Evolutionary conservation across 1,284 basidiomycete species (phyloP).

Genomic region (Dichomitus squalens): DNA sequence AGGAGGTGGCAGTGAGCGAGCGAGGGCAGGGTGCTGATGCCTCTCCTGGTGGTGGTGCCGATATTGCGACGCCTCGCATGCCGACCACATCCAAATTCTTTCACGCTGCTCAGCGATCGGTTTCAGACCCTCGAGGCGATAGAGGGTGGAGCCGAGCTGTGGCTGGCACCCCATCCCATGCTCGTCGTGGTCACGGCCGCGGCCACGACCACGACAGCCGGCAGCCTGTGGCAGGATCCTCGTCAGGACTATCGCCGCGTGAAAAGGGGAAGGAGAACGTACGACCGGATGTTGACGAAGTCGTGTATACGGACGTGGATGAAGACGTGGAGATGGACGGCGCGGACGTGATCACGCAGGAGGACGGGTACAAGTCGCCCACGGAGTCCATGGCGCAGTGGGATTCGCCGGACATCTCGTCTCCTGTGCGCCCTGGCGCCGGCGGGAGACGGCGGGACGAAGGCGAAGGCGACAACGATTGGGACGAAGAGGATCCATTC

Average conservation of each 20-base stretch:
- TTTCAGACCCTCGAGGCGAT: slow-evolving; percentile 24
- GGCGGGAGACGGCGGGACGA: not conserved
- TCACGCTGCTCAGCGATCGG: slow-evolving; percentile 24
- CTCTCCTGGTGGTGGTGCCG: not conserved
- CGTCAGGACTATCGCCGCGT: slow-evolving; percentile 39
- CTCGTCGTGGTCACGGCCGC: not conserved
- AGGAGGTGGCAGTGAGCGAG: slow-evolving; percentile 22
- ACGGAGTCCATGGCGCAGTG: slow-evolving; percentile 50
- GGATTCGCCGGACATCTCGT: slow-evolving; percentile 64
- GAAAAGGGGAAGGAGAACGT: slow-evolving; percentile 47
- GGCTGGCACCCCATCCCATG: not conserved
- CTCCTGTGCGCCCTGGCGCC: slow-evolving; percentile 46
- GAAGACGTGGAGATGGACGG: slow-evolving; percentile 67
- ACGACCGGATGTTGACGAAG: slow-evolving; percentile 30
- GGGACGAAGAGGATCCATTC: slow-evolving; percentile 54
- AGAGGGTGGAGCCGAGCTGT: slow-evolving; percentile 7
- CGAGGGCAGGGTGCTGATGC: not conserved
- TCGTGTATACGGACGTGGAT: slow-evolving; percentile 30
- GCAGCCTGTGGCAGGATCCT: slow-evolving; percentile 35
- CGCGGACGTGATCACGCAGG: slow-evolving; percentile 57
- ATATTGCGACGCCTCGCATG: slow-evolving; percentile 17
- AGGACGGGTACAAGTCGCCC: slow-evolving; percentile 78
- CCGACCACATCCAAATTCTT: slow-evolving; percentile 31
- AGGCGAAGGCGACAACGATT: slow-evolving; percentile 19
- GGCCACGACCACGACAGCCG: not conserved